These are phyloP conservation scores for Rubroboletus pulcherrimus DNA, from an alignment of 768 basidiomycete genomes.

Conservation along the genomic window DNA sequence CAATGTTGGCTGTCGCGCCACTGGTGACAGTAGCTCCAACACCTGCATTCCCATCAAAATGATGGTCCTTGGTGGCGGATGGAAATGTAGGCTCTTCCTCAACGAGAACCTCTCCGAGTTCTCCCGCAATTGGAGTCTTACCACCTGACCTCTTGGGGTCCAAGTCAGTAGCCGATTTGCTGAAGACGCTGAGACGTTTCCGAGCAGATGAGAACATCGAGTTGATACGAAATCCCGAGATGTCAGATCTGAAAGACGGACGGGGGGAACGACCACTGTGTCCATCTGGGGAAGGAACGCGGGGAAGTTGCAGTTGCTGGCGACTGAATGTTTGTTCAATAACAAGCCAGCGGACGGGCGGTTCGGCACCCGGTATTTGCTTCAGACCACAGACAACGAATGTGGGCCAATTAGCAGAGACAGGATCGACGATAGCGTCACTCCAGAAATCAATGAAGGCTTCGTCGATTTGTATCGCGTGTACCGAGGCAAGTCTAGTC, in stretches of 20 bases:
- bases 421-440: conserved; percentile 67
- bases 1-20: conserved; percentile 19
- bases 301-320: conserved; percentile 33
- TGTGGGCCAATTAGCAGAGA: conserved; percentile 60
- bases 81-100: conserved; percentile 42
- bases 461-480: conserved; percentile 63
- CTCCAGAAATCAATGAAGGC: conserved; percentile 83
- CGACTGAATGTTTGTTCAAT: conserved; percentile 58
- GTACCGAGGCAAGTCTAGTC: conserved; percentile 37
- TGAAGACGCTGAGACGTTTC: conserved; percentile 67
- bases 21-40: conserved; percentile 20
- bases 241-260: conserved; percentile 43
- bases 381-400: conserved; percentile 73
- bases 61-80: conserved; percentile 26
- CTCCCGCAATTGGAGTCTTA: conserved; percentile 48
- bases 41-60: conserved; percentile 20
- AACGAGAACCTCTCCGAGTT: conserved; percentile 65
- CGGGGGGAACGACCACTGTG: conserved; percentile 37
- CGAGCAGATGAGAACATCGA: conserved; percentile 48
- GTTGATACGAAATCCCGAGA: conserved; percentile 33
- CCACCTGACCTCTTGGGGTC: conserved; percentile 28
- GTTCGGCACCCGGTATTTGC: conserved; percentile 19
- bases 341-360: conserved; percentile 57
- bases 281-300: conserved; percentile 25
- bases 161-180: conserved; percentile 19